phyloP scores from a whole-genome alignment of 306 rosid genomes.

The Casuarina cunninghamiana region DNA sequence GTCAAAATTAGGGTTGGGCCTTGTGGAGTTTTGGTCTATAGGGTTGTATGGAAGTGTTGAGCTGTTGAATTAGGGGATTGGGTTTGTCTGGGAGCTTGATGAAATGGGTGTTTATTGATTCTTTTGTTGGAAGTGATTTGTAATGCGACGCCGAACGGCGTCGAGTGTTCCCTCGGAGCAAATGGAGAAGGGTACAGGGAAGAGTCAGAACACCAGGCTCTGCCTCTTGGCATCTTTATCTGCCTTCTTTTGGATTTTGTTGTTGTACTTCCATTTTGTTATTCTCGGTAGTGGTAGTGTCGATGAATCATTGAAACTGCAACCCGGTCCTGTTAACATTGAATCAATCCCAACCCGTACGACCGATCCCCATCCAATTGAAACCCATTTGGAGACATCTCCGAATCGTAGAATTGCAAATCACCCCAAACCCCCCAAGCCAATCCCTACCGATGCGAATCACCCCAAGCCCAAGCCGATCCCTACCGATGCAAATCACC shows the following conservation, averaged over 20 bases:
- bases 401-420: slow-evolving; percentile 26
- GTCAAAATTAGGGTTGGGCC: slow-evolving; percentile 12
- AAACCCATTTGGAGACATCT: slow-evolving; percentile 7
- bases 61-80: slow-evolving; percentile 3
- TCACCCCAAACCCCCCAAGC: slow-evolving; percentile 7
- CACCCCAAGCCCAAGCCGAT: not conserved
- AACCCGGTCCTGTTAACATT: slow-evolving; percentile 27
- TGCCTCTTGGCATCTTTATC: slow-evolving; percentile 64
- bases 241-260: slow-evolving; percentile 68
- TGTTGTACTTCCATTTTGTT: slow-evolving; percentile 77
- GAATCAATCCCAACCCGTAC: slow-evolving; percentile 32
- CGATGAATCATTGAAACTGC: slow-evolving; percentile 36
- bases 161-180: slow-evolving; percentile 51
- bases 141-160: slow-evolving; percentile 81
- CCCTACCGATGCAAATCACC: not conserved
- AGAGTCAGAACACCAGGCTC: slow-evolving; percentile 63
- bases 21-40: not conserved
- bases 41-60: not conserved
- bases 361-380: slow-evolving; percentile 19
- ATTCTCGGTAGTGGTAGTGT: slow-evolving; percentile 46
- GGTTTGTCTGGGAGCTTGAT: slow-evolving; percentile 4
- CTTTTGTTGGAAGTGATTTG: slow-evolving; percentile 14
- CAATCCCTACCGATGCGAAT: not conserved
- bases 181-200: slow-evolving; percentile 73
- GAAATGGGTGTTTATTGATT: slow-evolving; percentile 31